Evolutionary conservation across 768 basidiomycete genomes (phyloP).

Genomic region (Mycena olivaceomarginata): DNA sequence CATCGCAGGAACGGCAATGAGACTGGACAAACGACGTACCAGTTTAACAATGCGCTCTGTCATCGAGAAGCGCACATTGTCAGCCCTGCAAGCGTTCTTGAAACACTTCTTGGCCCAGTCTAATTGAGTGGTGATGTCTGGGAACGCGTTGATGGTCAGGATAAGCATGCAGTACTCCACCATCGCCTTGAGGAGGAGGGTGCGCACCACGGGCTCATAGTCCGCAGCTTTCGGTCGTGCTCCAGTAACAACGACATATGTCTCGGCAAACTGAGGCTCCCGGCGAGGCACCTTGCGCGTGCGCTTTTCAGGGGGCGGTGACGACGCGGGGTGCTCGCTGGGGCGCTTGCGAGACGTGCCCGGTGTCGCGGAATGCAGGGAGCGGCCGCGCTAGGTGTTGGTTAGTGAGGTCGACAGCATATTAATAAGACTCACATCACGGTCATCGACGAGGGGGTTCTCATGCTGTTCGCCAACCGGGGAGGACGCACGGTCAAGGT

Average conservation of each 20-base stretch:
- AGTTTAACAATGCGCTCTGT: slow-evolving; percentile 10
- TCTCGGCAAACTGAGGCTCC: background rate
- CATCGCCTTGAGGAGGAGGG: background rate
- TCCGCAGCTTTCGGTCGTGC: slow-evolving; percentile 7
- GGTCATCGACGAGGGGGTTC: no score
- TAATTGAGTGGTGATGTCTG: background rate
- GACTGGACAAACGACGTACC: background rate
- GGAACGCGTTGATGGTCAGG: slow-evolving; percentile 8
- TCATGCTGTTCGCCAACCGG: no score
- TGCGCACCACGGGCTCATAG: background rate
- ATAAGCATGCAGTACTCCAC: background rate
- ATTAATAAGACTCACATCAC: no score
- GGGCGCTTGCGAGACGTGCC: no score
- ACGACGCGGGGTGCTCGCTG: no score
- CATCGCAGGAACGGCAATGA: background rate
- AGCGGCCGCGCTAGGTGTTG: no score
- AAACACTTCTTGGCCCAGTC: slow-evolving; percentile 1
- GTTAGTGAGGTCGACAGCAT: no score
- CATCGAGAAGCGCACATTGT: background rate
- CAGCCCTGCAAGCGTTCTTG: background rate
- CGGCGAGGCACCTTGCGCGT: no score
- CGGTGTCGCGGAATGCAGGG: no score
- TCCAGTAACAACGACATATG: background rate
- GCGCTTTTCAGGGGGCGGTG: no score
- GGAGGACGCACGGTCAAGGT: no score